Base-by-base conservation (phyloP, 192 early-diverging fungal species). In the Coemansia sp. region DNA sequence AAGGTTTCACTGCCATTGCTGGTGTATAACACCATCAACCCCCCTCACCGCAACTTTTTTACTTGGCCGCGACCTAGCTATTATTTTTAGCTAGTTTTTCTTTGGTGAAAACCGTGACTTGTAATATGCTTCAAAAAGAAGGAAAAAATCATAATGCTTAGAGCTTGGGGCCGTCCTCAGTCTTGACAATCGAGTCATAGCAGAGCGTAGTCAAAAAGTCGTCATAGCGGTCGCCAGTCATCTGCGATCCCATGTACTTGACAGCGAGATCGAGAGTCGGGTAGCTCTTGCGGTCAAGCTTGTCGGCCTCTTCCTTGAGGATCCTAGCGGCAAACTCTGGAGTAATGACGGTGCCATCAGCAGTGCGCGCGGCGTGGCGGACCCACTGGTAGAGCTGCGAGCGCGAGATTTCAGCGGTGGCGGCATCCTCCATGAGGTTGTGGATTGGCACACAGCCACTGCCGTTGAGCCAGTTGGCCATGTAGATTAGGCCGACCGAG, bases 351-450 rank as follows among this genome's bases (percentile, higher is more conserved):
- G 88, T 86, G 53, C 95, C 95, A 36, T 96, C 92, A 45, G 85
- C 84, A 11, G 94, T 96, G 73, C 86, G 89, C 42, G 90, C 86
- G 33, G 85, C 75, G 80, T 99, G 95, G 71, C 87, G 89, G 42
- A 92, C 94, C 97, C 97, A 99, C 86, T 99, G 97, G 90, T 91
- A 99, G 10, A 99, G 82, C 87, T 99, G 97, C 40, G 92, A 93
- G 60, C 97, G 91, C 4, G 94, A 95, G 71, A 98, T 98, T 86
- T 98, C 97, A 41, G 95, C 95, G 1, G 97, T 98, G 19, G 97
- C 97, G 2, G 95, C 95, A 71, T 98, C 97, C 85, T 98, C 97
- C 97, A 98, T 97, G 46, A 98, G 85, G 85, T 93, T 93, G 86
- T 95, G 93, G 81, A 98, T 98, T 54, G 97, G 97, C 19, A 98